Evolutionary conservation across 306 rosid genomes (phyloP).

Genomic region (Astragalus membranaceus): DNA sequence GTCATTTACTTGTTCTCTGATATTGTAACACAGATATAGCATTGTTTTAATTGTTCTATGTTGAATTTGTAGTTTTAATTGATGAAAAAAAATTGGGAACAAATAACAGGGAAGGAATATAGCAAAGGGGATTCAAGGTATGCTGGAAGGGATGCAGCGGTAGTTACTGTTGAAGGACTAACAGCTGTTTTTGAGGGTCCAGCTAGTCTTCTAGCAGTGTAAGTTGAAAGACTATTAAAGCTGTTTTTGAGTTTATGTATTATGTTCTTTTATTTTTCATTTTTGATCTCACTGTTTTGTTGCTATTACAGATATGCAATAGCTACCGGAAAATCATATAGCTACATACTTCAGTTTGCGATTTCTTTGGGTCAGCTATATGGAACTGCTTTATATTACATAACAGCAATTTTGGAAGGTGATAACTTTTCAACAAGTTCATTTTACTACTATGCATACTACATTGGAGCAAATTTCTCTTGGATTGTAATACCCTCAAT

Average conservation of each 20-base stretch:
- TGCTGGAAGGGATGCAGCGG: conserved; percentile 60
- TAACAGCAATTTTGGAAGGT: conserved; percentile 71
- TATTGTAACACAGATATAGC: background rate
- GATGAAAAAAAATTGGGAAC: background rate
- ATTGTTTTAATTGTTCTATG: background rate
- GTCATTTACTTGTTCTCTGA: conserved; percentile 20
- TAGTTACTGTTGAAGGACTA: conserved; percentile 67
- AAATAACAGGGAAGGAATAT: conserved; percentile 80
- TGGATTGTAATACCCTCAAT: conserved; percentile 74
- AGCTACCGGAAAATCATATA: conserved; percentile 59
- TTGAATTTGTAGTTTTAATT: background rate
- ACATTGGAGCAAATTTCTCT: conserved; percentile 55
- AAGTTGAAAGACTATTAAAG: no score
- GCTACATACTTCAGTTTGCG: conserved; percentile 78
- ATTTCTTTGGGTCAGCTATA: conserved; percentile 84
- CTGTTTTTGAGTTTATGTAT: no score
- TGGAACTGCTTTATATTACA: conserved; percentile 59
- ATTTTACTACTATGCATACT: conserved; percentile 70
- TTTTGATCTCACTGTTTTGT: background rate
- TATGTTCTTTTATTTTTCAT: background rate
- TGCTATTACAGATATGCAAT: conserved; percentile 65
- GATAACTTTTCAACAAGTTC: conserved; percentile 58
- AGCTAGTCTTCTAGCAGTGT: conserved; percentile 76
- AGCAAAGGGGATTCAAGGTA: conserved; percentile 99
- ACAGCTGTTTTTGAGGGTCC: conserved; percentile 83